A percentile compares a stretch with the other conserved stretches of the same genome.
Evolutionary conservation across 768 basidiomycete species (phyloP).

Genomic region (Boletus barrowsii): DNA sequence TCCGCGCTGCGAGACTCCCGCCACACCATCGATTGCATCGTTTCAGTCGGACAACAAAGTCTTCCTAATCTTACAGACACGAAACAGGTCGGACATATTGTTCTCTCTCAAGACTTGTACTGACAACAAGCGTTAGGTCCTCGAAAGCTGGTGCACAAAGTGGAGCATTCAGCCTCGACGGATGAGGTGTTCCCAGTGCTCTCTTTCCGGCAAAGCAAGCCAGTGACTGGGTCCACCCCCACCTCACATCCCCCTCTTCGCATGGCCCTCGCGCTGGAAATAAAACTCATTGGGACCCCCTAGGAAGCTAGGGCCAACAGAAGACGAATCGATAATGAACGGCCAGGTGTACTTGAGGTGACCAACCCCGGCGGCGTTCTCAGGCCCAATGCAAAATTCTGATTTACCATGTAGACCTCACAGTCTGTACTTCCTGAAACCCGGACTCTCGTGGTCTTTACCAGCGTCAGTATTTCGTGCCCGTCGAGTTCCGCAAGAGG

Average conservation of each 20-base stretch:
- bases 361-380: too few relatives aligned
- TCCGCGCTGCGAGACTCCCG: slow-evolving; percentile 78
- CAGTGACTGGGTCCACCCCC: slow-evolving; percentile 17
- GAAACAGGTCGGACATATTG: slow-evolving; percentile 55
- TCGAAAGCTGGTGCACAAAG: slow-evolving; percentile 87
- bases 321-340: too few relatives aligned
- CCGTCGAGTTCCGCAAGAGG: slow-evolving; percentile 29
- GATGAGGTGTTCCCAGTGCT: slow-evolving; percentile 56
- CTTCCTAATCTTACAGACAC: slow-evolving; percentile 85
- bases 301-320: too few relatives aligned
- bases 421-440: too few relatives aligned
- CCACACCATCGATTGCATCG: slow-evolving; percentile 77
- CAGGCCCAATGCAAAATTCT: too few relatives aligned
- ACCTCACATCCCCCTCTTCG: slow-evolving; percentile 16
- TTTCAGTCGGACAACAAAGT: slow-evolving; percentile 84
- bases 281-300: too few relatives aligned
- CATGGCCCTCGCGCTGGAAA: not conserved
- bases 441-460: too few relatives aligned
- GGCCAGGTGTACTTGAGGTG: too few relatives aligned
- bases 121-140: slow-evolving; percentile 43
- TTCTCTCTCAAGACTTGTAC: too few relatives aligned
- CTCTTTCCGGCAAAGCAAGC: slow-evolving; percentile 39
- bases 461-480: too few relatives aligned
- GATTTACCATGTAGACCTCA: too few relatives aligned
- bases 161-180: slow-evolving; percentile 77